Base-by-base conservation (phyloP, 331 rosid species). In the Malus hybrid region DNA sequence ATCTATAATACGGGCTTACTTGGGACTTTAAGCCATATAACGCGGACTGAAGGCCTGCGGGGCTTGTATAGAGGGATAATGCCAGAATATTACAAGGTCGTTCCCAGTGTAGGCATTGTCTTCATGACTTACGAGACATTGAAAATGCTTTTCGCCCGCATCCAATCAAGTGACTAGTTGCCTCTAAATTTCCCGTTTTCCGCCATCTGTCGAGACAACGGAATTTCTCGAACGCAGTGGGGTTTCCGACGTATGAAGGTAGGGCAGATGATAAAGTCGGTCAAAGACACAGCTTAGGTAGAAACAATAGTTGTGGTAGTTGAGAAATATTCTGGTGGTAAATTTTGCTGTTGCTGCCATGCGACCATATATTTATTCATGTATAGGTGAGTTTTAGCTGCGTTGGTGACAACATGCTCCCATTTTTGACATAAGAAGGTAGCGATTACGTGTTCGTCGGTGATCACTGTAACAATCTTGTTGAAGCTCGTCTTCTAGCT, bases 81-180 rank as follows among this genome's bases (percentile, higher is more conserved):
- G 57, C 93, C 93, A 1, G 96, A 92, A 85, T 92, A 89, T 86
- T 90, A 88, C 88, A 92, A 92, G 87, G 97, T 92, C 48, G 91
- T 88, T 57, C 96, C 97, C 1, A 78, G 92, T 42, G 91, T 92
- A 4, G 97, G 92, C 83, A 92, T 90, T 57, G 92, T 87, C 75
- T 92, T 92, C 77, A 92, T 90, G 97, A 90, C 94, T 6, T 88
- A 92, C 7, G 97, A 90, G 85, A 84, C 87, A 12, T 70, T 92
- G 72, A 88, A 88, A 82, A 80, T 48, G 30, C 66, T 86, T 84
- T 75, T 88, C 12, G 80, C 85, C 2, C 62, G 76, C 70, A 24
- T 74, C 66, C 75, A 80, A 29, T 33, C 76, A 68, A 80, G 79
- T 63, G 66, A 52, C 22, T 82, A 87, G 83, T 66, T 76, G 68